Evolutionary conservation across 2,329 filamentous ascomycete species (phyloP).

Genomic region (Hypoxylon sp.): DNA sequence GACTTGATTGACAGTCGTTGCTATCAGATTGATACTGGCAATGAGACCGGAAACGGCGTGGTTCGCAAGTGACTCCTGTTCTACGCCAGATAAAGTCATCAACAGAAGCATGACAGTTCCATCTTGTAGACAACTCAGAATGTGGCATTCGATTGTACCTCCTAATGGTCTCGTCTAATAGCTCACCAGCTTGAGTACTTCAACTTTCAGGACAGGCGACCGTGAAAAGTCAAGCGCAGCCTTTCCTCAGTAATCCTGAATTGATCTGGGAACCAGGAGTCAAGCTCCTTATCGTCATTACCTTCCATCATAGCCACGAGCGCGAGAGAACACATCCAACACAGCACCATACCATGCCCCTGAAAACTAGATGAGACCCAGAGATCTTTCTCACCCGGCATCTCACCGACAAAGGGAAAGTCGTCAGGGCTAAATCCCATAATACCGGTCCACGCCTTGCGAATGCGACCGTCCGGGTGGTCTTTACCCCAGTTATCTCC

Average conservation of each 20-base stretch:
- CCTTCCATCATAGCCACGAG: slow-evolving; percentile 68
- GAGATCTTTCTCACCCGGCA: slow-evolving; percentile 63
- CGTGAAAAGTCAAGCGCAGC: slow-evolving; percentile 57
- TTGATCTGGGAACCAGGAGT: slow-evolving; percentile 67
- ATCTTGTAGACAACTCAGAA: neutral
- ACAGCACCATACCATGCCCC: slow-evolving; percentile 77
- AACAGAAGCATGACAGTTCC: neutral
- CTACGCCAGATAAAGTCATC: neutral
- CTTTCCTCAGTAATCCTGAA: slow-evolving; percentile 65
- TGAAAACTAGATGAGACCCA: slow-evolving; percentile 74
- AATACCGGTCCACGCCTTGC: slow-evolving; percentile 68
- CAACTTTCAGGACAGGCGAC: slow-evolving; percentile 43
- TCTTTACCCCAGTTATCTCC: slow-evolving; percentile 67
- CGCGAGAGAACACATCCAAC: slow-evolving; percentile 71
- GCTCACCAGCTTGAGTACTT: neutral
- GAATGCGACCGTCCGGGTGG: slow-evolving; percentile 58
- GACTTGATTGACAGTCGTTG: neutral
- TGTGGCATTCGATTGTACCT: neutral
- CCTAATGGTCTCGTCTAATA: neutral
- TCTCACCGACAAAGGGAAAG: slow-evolving; percentile 66
- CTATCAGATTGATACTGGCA: neutral
- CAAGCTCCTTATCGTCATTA: slow-evolving; percentile 53
- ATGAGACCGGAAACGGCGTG: neutral
- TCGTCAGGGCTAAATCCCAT: slow-evolving; percentile 70
- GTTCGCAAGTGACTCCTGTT: too few species aligned